Base-by-base conservation (phyloP, 768 basidiomycete genomes). In the Pulveroboletus ravenelii region DNA sequence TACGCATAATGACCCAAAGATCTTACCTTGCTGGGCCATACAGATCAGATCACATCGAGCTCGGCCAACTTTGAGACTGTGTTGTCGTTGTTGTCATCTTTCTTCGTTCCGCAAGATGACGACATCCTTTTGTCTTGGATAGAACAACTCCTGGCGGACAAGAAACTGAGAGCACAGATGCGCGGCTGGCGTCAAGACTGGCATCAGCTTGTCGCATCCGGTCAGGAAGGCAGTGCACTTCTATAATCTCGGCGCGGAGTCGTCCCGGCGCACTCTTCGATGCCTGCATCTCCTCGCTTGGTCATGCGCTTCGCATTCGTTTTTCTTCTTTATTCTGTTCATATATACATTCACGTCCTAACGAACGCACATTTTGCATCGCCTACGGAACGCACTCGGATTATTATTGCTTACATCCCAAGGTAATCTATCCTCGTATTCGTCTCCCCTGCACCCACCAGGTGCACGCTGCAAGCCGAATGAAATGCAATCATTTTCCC, bases 31-130 rank as follows among this genome's bases (percentile, higher is more conserved):
- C 18, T 30, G 39, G 27, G 12, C 29, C 25, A 37, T 27, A 29
- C 61, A 95, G 93, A 93, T 68, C 84, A 92, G 48, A 85, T 99
- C 56, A 84, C 89, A 2, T 81, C 89, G 2, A 73, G 74, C 34
- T 68, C 83, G 6, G 93, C 93, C 23, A 84, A 72, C 56, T 97
- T 99, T 67, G 95, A 99, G 70, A 94, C 88, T 3, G 84, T 97
- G 17, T 73, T 98, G 14, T 93, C 91, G 13, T 73, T 93, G 13
- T 72, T 99, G 9, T 95, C 93, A 1, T 95, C 93, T 8, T 95
- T 93, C 71, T 98, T 96, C 63, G 84, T 97, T 7, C 89, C 92
- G 0, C 89, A 95, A 66, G 83, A 90, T 59, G 95, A 98, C 54
- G 82, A 97, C 59, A 70, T 74, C 5, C 74, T 96, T 25, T 70